Evolutionary conservation across 2,329 filamentous ascomycete genomes (phyloP).

Genomic region (Fusarium clavum): DNA sequence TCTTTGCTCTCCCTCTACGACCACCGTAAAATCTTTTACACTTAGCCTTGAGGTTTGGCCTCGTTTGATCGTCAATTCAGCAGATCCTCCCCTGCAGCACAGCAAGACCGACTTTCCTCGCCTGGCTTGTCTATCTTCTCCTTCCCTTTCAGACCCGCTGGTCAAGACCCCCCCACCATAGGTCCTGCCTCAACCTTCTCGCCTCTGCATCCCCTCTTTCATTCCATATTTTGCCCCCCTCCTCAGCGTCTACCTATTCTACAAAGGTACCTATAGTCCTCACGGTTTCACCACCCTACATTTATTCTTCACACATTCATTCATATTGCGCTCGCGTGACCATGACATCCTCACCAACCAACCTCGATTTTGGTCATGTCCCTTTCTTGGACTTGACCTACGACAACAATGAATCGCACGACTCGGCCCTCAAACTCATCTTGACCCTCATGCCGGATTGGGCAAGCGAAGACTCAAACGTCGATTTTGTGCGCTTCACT

Average conservation of each 20-base stretch:
- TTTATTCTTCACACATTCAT: constrained; percentile 17
- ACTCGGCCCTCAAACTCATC: constrained; percentile 83
- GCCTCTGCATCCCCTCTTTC: constrained; percentile 16
- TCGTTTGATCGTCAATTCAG: constrained; percentile 12
- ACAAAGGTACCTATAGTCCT: neutral
- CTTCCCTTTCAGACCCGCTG: constrained; percentile 12
- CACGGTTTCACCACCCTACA: constrained; percentile 12
- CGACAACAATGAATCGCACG: constrained; percentile 79
- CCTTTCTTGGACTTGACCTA: constrained; percentile 81
- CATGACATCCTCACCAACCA: constrained; percentile 52
- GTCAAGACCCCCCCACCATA: constrained; percentile 19
- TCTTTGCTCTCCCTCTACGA: neutral
- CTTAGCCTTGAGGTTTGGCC: constrained; percentile 7
- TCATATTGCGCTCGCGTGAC: constrained; percentile 30
- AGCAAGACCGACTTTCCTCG: neutral
- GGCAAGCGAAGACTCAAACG: constrained; percentile 76
- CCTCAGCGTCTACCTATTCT: constrained; percentile 8
- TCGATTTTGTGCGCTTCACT: constrained; percentile 92
- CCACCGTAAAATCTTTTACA: neutral
- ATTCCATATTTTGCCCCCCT: constrained; percentile 9
- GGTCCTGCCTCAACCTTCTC: constrained; percentile 1
- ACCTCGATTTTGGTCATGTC: constrained; percentile 58
- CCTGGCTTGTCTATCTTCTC: constrained; percentile 4
- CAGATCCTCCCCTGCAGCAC: neutral
- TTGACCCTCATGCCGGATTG: constrained; percentile 85